Conservation (phyloP, 108 stramenopile species). For the Nannochloropsis gaditana region DNA sequence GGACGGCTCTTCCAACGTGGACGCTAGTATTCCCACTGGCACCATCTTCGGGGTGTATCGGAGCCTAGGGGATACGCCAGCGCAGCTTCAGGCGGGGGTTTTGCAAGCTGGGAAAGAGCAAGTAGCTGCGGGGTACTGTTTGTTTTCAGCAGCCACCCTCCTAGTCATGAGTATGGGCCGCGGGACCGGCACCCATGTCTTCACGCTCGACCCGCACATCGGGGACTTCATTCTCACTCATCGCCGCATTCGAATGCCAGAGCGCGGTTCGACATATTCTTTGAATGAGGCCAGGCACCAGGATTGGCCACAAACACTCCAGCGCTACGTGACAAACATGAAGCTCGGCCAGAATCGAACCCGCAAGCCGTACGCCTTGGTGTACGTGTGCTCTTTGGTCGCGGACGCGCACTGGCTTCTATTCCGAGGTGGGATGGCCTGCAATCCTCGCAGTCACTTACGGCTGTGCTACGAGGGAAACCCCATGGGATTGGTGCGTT, state of each 20-base stretch:
- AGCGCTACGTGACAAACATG: slow-evolving; percentile 35
- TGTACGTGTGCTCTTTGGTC: slow-evolving; percentile 40
- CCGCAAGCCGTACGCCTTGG: slow-evolving; percentile 27
- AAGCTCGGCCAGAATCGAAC: slow-evolving; percentile 26
- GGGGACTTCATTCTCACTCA: not conserved
- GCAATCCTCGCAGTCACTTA: slow-evolving; percentile 42
- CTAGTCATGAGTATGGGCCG: not conserved
- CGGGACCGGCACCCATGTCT: not conserved
- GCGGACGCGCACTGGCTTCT: slow-evolving; percentile 41
- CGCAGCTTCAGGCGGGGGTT: slow-evolving; percentile 18
- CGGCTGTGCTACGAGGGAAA: slow-evolving; percentile 44
- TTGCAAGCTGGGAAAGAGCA: slow-evolving; percentile 55
- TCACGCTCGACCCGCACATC: not conserved
- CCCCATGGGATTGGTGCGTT: slow-evolving; percentile 43
- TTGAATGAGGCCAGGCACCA: slow-evolving; percentile 35
- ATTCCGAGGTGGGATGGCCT: slow-evolving; percentile 37
- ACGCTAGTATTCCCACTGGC: slow-evolving; percentile 42
- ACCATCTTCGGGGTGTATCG: slow-evolving; percentile 44
- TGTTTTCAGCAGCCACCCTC: slow-evolving; percentile 78
- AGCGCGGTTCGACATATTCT: slow-evolving; percentile 36
- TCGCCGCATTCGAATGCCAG: slow-evolving; percentile 27
- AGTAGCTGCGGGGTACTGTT: slow-evolving; percentile 71
- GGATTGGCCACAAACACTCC: slow-evolving; percentile 36
- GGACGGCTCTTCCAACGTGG: slow-evolving; percentile 85
- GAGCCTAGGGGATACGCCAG: not conserved